Conservation (phyloP, 768 basidiomycete species). For the Termitomyces sp. region DNA sequence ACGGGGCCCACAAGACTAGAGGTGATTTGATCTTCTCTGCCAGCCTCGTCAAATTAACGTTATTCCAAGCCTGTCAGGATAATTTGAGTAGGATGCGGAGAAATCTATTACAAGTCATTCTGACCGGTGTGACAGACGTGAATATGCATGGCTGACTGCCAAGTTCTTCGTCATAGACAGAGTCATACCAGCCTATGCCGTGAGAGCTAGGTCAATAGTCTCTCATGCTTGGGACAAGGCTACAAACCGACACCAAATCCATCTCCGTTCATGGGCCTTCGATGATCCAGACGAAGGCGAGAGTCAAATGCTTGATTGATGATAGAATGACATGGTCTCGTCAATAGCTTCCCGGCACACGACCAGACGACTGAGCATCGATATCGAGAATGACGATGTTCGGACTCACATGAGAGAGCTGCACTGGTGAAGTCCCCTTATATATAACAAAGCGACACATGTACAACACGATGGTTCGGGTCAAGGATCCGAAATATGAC, state of each 20-base stretch:
- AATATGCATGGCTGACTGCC: slow-evolving; percentile 92
- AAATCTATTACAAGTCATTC: slow-evolving; percentile 13
- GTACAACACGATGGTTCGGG: not conserved
- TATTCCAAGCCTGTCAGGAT: slow-evolving; percentile 82
- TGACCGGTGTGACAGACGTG: slow-evolving; percentile 88
- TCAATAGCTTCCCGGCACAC: slow-evolving; percentile 57
- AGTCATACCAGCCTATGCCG: slow-evolving; percentile 86
- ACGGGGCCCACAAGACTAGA: slow-evolving; percentile 73
- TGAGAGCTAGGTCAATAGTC: not conserved
- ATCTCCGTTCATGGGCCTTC: slow-evolving; percentile 90
- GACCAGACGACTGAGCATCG: slow-evolving; percentile 3
- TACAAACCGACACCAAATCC: slow-evolving; percentile 90
- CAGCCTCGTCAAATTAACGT: slow-evolving; percentile 85
- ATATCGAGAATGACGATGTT: not conserved
- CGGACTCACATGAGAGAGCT: slow-evolving; percentile 70
- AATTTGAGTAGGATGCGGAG: not conserved
- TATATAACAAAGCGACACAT: slow-evolving; percentile 92
- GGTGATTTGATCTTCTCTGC: slow-evolving; percentile 98
- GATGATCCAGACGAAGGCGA: slow-evolving; percentile 72
- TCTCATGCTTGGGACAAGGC: not conserved
- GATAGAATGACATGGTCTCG: slow-evolving; percentile 90
- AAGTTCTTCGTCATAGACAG: slow-evolving; percentile 74
- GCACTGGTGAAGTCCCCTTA: slow-evolving; percentile 91
- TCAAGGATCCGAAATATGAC: not conserved
- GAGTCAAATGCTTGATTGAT: slow-evolving; percentile 98